Percentiles rank a stretch among this genome's conserved stretches.
These are phyloP conservation scores for Stachybotrys chartarum DNA, from an alignment of 2,329 filamentous ascomycete genomes.

Conservation along the genomic window DNA sequence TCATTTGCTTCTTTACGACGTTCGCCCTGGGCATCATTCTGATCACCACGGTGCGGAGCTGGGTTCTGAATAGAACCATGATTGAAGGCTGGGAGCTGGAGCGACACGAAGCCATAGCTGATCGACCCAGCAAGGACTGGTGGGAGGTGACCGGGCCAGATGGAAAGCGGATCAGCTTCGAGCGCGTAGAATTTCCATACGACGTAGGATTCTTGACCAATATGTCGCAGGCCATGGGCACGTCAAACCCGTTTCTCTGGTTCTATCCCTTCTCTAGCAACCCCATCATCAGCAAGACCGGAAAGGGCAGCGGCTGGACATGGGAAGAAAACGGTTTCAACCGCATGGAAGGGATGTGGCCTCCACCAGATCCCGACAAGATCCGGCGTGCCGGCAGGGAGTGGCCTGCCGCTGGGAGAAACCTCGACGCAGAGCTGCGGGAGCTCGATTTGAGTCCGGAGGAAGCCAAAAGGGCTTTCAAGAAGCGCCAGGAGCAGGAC, in stretches of 20 bases:
- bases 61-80: constrained; percentile 65
- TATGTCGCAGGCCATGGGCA: constrained; percentile 69
- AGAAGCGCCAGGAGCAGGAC: constrained; percentile 41
- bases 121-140: constrained; percentile 37
- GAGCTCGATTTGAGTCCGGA: constrained; percentile 31
- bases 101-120: constrained; percentile 51
- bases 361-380: constrained; percentile 57
- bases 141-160: constrained; percentile 30
- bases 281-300: constrained; percentile 32
- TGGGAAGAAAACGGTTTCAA: constrained; percentile 78
- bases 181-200: constrained; percentile 72
- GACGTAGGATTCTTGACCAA: constrained; percentile 72
- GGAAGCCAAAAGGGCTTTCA: constrained; percentile 42
- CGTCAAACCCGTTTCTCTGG: constrained; percentile 58
- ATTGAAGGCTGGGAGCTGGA: constrained; percentile 75
- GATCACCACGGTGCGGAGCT: constrained; percentile 51
- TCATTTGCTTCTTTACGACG: constrained; percentile 51
- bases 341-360: constrained; percentile 52
- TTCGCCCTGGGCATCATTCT: constrained; percentile 61
- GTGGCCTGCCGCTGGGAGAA: constrained; percentile 31
- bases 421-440: constrained; percentile 23
- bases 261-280: constrained; percentile 57
- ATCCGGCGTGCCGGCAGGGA: constrained; percentile 32
- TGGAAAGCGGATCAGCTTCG: constrained; percentile 39
- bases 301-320: constrained; percentile 42